Percentiles rank a stretch among this genome's conserved stretches.
Evolutionary conservation across 495 filamentous ascomycete genomes (phyloP).

Genomic region (Glonium stellatum): DNA sequence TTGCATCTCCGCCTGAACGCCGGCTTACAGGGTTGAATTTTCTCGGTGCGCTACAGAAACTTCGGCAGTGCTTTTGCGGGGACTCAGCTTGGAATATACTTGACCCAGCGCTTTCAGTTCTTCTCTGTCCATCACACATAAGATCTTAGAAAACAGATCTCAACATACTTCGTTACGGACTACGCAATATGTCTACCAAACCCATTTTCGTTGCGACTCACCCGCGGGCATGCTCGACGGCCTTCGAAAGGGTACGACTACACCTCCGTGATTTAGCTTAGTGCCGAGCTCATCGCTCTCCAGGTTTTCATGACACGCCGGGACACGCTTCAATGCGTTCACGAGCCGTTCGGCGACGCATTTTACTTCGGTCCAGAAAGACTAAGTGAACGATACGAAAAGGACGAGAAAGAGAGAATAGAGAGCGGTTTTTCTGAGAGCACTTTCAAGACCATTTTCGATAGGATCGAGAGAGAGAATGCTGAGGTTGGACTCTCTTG

Average conservation of each 20-base stretch:
- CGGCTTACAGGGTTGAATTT: conserved; percentile 6
- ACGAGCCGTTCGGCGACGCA: conserved; percentile 94
- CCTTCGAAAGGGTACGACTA: conserved; percentile 71
- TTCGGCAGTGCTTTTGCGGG: neutral
- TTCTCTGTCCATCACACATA: neutral
- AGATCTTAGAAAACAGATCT: conserved; percentile 26
- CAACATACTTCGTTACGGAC: neutral
- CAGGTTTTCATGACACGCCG: conserved; percentile 93
- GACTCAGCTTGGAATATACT: neutral
- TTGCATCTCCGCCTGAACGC: neutral
- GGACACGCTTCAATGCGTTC: conserved; percentile 71
- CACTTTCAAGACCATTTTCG: conserved; percentile 70
- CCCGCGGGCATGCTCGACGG: conserved; percentile 87
- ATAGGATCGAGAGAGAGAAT: conserved; percentile 58
- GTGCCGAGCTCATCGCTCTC: conserved; percentile 8
- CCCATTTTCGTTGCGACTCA: conserved; percentile 92
- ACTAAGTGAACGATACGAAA: conserved; percentile 64
- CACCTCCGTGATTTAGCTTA: neutral
- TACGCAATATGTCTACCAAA: conserved; percentile 56
- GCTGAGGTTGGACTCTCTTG: conserved; percentile 53
- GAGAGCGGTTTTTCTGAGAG: conserved; percentile 68
- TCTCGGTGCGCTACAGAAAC: neutral
- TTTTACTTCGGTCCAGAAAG: conserved; percentile 93
- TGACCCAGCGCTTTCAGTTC: conserved; percentile 1
- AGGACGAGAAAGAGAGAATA: conserved; percentile 61